Conservation (phyloP, 345 rosid species). For the Theobroma cacao region DNA sequence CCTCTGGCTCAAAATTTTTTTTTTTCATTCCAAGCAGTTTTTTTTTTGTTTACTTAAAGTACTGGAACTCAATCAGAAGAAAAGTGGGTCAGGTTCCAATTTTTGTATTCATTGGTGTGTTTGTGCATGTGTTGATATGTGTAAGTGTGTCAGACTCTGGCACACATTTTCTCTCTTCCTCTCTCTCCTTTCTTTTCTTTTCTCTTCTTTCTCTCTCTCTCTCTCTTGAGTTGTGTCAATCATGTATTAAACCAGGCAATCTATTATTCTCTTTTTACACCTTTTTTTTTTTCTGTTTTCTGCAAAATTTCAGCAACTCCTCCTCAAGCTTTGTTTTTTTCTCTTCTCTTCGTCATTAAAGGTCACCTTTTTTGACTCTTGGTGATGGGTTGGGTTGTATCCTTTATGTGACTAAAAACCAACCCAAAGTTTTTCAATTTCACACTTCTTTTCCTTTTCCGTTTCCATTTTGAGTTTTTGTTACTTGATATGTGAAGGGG, state of each 20-base stretch:
- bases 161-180: constrained; percentile 3
- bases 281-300: constrained; percentile 14
- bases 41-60: neutral
- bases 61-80: constrained; percentile 14
- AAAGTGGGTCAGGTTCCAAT: constrained; percentile 20
- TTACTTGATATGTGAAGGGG: neutral
- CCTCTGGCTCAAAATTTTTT: neutral
- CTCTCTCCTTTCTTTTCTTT: neutral
- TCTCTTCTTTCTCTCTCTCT: neutral
- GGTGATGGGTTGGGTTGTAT: constrained; percentile 7
- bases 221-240: constrained; percentile 15
- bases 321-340: neutral
- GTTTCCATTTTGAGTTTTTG: constrained; percentile 16
- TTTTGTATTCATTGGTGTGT: constrained; percentile 1
- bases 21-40: neutral
- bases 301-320: constrained; percentile 20
- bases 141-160: constrained; percentile 29
- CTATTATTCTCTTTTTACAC: constrained; percentile 9
- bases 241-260: constrained; percentile 25
- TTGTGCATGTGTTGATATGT: constrained; percentile 17
- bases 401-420: constrained; percentile 11
- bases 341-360: constrained; percentile 15
- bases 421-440: constrained; percentile 20
- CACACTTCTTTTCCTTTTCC: neutral
- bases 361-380: constrained; percentile 11